Conservation (phyloP, 192 early-diverging fungal species). For the Dispira parvispora region DNA sequence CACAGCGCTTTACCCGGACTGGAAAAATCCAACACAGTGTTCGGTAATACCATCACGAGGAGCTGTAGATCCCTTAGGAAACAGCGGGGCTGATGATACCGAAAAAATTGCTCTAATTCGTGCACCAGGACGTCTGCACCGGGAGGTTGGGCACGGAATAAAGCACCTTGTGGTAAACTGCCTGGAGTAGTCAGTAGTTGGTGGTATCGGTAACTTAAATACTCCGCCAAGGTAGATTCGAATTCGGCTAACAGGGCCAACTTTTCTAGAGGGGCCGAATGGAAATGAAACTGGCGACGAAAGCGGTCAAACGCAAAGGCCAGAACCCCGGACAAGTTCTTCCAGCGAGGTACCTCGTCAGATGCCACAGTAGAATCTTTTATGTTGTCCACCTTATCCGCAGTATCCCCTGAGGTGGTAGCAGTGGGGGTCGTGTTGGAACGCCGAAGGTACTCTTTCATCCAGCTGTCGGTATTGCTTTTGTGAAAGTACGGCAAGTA, state of each 20-base stretch:
- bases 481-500: constrained; percentile 1
- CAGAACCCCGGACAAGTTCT: background rate
- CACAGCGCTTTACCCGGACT: constrained; percentile 9
- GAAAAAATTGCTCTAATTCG: background rate
- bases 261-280: constrained; percentile 10
- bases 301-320: constrained; percentile 5
- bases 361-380: background rate
- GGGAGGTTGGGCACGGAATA: background rate
- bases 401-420: background rate
- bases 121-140: constrained; percentile 3
- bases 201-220: background rate
- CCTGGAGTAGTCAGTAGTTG: background rate
- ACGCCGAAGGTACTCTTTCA: constrained; percentile 1
- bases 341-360: background rate
- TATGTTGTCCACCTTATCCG: background rate
- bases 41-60: constrained; percentile 2
- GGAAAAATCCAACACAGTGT: background rate
- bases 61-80: constrained; percentile 6
- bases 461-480: constrained; percentile 7
- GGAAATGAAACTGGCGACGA: constrained; percentile 9
- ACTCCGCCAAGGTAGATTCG: constrained; percentile 4
- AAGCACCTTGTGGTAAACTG: too few relatives aligned
- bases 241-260: background rate
- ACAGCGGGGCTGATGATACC: constrained; percentile 5
- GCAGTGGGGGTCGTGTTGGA: background rate